Conservation (phyloP, 2,329 filamentous ascomycete species). For the Colletotrichum filicis region DNA sequence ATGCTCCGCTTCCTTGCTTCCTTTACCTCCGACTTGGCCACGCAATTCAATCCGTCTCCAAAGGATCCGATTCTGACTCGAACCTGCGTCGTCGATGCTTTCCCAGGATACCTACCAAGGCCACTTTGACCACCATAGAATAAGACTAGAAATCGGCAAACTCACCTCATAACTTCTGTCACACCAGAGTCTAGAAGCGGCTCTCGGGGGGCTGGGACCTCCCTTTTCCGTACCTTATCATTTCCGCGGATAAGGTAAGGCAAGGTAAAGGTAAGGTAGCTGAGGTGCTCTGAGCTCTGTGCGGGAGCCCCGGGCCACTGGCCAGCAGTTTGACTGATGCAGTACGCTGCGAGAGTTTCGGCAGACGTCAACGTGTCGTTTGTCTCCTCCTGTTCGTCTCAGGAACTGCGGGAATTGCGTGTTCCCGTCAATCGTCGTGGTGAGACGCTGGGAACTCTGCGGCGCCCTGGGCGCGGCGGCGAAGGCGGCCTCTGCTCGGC, state of each 20-base stretch:
- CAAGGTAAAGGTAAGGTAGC: background rate
- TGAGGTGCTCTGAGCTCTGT: slow-evolving; percentile 9
- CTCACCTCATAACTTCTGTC: background rate
- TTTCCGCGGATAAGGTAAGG: background rate
- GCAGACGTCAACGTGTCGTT: background rate
- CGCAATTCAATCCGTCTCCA: too few species aligned
- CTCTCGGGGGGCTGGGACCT: background rate
- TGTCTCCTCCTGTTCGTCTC: slow-evolving; percentile 24
- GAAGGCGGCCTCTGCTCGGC: slow-evolving; percentile 13
- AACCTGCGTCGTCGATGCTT: background rate
- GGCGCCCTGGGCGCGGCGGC: background rate
- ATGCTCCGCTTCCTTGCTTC: background rate
- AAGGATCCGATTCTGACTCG: background rate
- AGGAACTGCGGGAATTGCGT: slow-evolving; percentile 24
- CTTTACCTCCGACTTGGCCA: background rate
- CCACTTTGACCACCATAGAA: slow-evolving; percentile 11
- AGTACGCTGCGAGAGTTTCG: slow-evolving; percentile 22
- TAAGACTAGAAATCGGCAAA: background rate
- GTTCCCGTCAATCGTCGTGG: slow-evolving; percentile 25
- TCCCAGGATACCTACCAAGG: background rate
- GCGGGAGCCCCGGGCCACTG: slow-evolving; percentile 22
- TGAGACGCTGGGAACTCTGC: background rate
- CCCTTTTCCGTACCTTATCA: background rate
- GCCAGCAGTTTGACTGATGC: slow-evolving; percentile 20
- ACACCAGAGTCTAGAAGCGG: background rate